Evolutionary conservation across 345 rosid species (phyloP).

Genomic region (Eucalyptus pumila): DNA sequence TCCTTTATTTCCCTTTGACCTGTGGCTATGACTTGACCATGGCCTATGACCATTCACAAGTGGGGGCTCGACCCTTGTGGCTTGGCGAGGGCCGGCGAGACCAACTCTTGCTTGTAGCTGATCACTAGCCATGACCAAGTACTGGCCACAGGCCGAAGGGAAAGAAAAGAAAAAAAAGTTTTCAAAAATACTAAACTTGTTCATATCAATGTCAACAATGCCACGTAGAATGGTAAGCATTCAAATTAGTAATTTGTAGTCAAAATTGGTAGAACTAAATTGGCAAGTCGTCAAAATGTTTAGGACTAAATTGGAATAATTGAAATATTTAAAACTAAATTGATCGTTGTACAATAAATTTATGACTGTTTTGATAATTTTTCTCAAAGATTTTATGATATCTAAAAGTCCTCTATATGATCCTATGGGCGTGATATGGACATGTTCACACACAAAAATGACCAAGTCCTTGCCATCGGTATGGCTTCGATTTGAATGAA

Average conservation of each 20-base stretch:
- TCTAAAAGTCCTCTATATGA: background rate
- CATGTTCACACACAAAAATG: background rate
- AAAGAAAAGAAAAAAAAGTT: too few species aligned
- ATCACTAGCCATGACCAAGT: fast-evolving
- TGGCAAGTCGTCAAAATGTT: background rate
- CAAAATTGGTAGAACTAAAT: background rate
- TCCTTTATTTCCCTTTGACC: background rate
- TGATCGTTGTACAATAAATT: too few species aligned
- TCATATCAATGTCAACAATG: fast-evolving
- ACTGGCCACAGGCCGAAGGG: background rate
- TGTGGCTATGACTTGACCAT: background rate
- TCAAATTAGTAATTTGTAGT: background rate
- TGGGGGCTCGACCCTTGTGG: background rate
- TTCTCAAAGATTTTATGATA: background rate
- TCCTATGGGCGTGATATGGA: background rate
- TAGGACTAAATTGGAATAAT: fast-evolving
- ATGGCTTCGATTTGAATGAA: background rate
- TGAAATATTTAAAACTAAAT: background rate
- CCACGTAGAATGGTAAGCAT: too few species aligned
- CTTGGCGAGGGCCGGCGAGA: fast-evolving
- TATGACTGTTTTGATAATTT: background rate
- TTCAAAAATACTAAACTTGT: too few species aligned
- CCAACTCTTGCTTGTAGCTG: background rate
- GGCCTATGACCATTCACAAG: background rate
- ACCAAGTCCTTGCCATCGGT: background rate